Conservation (phyloP, 352 stramenopile genomes). For the Phytophthora europaea region DNA sequence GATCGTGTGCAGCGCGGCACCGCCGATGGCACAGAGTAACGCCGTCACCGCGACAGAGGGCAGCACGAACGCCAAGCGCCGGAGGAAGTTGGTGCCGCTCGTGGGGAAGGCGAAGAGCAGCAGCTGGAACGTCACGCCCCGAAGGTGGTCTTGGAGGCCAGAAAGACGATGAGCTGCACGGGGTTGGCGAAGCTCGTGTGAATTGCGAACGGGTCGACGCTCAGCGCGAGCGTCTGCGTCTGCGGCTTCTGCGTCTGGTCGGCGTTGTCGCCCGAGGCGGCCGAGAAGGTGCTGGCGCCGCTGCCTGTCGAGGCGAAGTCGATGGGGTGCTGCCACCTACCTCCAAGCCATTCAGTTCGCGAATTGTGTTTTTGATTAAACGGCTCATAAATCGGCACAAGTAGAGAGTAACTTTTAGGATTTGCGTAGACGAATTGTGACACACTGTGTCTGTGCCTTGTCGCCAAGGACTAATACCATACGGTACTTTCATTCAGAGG, state of each 20-base stretch:
- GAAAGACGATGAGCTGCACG: constrained; percentile 48
- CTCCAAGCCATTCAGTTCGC: too few species aligned
- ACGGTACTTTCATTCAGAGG: too few species aligned
- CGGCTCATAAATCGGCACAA: too few species aligned
- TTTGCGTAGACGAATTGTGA: not conserved
- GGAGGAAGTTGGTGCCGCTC: constrained; percentile 49
- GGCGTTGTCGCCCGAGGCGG: too few species aligned
- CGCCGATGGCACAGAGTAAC: constrained; percentile 49
- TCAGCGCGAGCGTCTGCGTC: constrained; percentile 50
- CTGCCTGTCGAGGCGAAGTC: too few species aligned
- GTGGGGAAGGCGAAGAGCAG: constrained; percentile 69
- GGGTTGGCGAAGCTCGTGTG: constrained; percentile 47
- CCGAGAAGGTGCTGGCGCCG: too few species aligned
- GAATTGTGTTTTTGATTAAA: too few species aligned
- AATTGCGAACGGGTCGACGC: constrained; percentile 53
- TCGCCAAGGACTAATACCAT: not conserved
- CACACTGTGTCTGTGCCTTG: not conserved
- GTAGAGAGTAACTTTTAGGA: not conserved
- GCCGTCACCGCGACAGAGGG: constrained; percentile 54
- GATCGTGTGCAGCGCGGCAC: constrained; percentile 58
- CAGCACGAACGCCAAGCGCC: constrained; percentile 49
- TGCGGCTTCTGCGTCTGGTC: too few species aligned
- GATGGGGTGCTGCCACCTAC: too few species aligned
- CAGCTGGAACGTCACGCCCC: constrained; percentile 57
- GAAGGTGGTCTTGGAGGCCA: constrained; percentile 68